phyloP scores from a whole-genome alignment of 2,329 filamentous ascomycete species.

The Apiospora aurea region DNA sequence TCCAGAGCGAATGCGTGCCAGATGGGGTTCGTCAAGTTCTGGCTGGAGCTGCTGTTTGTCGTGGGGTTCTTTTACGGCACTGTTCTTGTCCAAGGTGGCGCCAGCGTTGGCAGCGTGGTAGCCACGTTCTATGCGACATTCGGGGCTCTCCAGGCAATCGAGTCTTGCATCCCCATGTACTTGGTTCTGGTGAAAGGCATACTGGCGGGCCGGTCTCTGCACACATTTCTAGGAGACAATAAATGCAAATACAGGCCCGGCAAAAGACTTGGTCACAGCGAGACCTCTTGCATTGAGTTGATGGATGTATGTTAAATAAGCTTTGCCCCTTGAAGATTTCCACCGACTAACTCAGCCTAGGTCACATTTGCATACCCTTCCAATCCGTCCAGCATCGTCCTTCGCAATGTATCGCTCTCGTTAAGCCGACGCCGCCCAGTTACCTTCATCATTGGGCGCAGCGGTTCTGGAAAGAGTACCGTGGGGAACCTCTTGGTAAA shows the following conservation, averaged over 20 bases:
- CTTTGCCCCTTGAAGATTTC: no score
- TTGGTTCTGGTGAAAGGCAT: slow-evolving; percentile 81
- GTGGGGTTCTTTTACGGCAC: slow-evolving; percentile 91
- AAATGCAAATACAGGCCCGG: neutral
- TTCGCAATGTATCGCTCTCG: slow-evolving; percentile 68
- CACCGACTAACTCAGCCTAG: slow-evolving; percentile 49
- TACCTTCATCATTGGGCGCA: slow-evolving; percentile 83
- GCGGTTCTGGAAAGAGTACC: slow-evolving; percentile 93
- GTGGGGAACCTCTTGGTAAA: slow-evolving; percentile 79
- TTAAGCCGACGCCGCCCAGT: slow-evolving; percentile 73
- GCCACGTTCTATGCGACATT: slow-evolving; percentile 88
- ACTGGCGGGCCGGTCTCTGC: slow-evolving; percentile 72
- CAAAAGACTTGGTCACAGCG: neutral
- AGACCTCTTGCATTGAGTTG: neutral
- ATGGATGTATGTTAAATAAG: neutral
- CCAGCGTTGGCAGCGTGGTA: slow-evolving; percentile 71
- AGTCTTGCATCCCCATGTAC: slow-evolving; percentile 78
- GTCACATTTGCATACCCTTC: slow-evolving; percentile 85
- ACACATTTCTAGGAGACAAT: slow-evolving; percentile 46
- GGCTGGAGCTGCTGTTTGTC: slow-evolving; percentile 81
- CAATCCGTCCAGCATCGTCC: slow-evolving; percentile 64
- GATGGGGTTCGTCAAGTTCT: slow-evolving; percentile 75
- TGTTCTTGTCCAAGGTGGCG: slow-evolving; percentile 67
- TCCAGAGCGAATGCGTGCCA: slow-evolving; percentile 75
- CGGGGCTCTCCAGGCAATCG: slow-evolving; percentile 76